Conservation (phyloP, 257 asterid species). For the Ophiorrhiza pumila region DNA sequence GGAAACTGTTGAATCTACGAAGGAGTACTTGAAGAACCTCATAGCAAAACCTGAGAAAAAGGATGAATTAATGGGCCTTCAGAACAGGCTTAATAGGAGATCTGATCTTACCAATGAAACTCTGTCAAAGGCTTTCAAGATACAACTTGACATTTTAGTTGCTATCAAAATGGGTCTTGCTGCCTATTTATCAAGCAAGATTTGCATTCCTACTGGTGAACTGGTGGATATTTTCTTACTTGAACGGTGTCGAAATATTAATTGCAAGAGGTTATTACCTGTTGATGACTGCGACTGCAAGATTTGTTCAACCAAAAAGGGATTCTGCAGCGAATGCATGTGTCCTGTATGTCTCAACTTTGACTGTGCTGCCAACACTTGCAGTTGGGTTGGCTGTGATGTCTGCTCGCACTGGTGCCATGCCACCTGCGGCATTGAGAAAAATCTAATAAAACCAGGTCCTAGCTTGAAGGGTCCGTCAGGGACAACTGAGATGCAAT, state of each 20-base stretch:
- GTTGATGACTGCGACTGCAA: conserved; percentile 86
- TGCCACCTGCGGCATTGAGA: conserved; percentile 70
- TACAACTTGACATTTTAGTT: conserved; percentile 68
- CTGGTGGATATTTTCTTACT: conserved; percentile 69
- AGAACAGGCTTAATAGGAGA: conserved; percentile 67
- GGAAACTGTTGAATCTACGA: conserved; percentile 58
- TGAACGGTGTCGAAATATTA: conserved; percentile 74
- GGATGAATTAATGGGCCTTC: conserved; percentile 56
- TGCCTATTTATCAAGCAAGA: conserved; percentile 48
- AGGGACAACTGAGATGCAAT: conserved; percentile 75
- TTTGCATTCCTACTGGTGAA: conserved; percentile 44
- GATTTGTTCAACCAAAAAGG: conserved; percentile 70
- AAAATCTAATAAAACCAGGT: conserved; percentile 70
- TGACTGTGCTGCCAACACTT: conserved; percentile 76
- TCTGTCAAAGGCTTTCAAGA: conserved; percentile 67
- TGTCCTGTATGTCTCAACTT: conserved; percentile 84
- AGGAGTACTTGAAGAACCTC: conserved; percentile 54
- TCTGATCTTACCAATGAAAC: conserved; percentile 69
- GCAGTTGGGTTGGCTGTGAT: conserved; percentile 98
- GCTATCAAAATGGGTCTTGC: conserved; percentile 66
- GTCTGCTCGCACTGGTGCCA: conserved; percentile 92
- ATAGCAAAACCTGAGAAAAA: conserved; percentile 50
- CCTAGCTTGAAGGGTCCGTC: conserved; percentile 59
- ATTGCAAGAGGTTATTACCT: conserved; percentile 67
- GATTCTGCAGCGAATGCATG: conserved; percentile 96